Evolutionary conservation across 441 rosid species (phyloP).

Genomic region (Arabidopsis hybrid): DNA sequence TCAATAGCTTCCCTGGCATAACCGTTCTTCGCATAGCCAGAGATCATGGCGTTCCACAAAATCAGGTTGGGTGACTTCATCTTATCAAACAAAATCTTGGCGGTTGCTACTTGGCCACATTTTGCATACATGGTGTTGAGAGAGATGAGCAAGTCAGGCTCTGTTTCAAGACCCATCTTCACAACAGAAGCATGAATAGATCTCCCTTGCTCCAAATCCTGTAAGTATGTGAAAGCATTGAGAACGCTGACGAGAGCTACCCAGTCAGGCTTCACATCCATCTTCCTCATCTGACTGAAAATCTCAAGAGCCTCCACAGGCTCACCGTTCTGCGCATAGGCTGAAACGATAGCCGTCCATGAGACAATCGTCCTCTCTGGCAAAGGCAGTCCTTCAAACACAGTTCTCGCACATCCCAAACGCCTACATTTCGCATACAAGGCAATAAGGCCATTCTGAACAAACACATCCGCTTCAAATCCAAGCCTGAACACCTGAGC

Average conservation of each 20-base stretch:
- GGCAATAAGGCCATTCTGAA: constrained; percentile 77
- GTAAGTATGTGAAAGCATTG: constrained; percentile 70
- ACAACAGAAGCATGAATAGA: constrained; percentile 63
- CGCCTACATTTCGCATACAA: constrained; percentile 71
- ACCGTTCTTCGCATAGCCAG: constrained; percentile 81
- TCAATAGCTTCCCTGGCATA: constrained; percentile 68
- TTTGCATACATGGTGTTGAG: constrained; percentile 80
- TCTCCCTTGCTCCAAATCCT: constrained; percentile 66
- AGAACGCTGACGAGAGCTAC: constrained; percentile 76
- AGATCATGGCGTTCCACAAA: constrained; percentile 84
- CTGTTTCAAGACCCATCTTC: constrained; percentile 70
- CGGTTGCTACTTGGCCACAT: constrained; percentile 64
- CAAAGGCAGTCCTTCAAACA: constrained; percentile 60
- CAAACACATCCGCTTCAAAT: constrained; percentile 66
- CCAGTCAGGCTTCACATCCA: constrained; percentile 65
- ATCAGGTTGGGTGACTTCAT: constrained; percentile 66
- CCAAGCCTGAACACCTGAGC: constrained; percentile 71
- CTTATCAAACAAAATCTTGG: constrained; percentile 65
- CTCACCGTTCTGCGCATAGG: constrained; percentile 73
- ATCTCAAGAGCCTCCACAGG: constrained; percentile 66
- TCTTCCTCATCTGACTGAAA: constrained; percentile 64
- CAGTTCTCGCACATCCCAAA: constrained; percentile 53
- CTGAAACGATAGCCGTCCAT: constrained; percentile 82
- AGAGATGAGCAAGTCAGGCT: constrained; percentile 77
- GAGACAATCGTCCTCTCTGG: constrained; percentile 63